Evolutionary conservation across 805 yeast genomes (phyloP).

Genomic region (Suhomyces kilbournensis): DNA sequence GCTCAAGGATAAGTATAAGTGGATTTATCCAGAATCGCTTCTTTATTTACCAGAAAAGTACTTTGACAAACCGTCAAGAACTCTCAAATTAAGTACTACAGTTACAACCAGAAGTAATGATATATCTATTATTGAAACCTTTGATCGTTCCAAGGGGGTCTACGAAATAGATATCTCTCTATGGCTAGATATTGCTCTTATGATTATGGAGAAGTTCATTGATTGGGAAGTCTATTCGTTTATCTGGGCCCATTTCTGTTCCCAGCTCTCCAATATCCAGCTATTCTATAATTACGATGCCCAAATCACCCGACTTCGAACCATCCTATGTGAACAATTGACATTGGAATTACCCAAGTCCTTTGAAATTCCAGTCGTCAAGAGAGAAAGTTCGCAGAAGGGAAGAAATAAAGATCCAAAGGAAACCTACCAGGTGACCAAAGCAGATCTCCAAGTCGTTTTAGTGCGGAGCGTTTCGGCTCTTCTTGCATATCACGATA

Average conservation of each 20-base stretch:
- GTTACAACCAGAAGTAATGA: background rate
- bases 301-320: slow-evolving; percentile 40
- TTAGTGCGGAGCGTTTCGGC: slow-evolving; percentile 61
- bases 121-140: too few relatives aligned
- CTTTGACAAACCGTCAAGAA: slow-evolving; percentile 40
- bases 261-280: slow-evolving; percentile 59
- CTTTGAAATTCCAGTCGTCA: slow-evolving; percentile 15
- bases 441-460: slow-evolving; percentile 65
- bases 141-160: background rate
- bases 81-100: slow-evolving; percentile 8
- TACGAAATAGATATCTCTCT: slow-evolving; percentile 21
- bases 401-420: background rate
- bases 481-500: slow-evolving; percentile 55
- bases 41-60: slow-evolving; percentile 45
- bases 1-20: slow-evolving; percentile 23
- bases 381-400: background rate
- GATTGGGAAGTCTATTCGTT: slow-evolving; percentile 74
- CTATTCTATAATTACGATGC: slow-evolving; percentile 47
- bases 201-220: slow-evolving; percentile 49
- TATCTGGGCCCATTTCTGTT: slow-evolving; percentile 63
- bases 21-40: slow-evolving; percentile 63
- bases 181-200: slow-evolving; percentile 52
- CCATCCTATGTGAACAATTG: slow-evolving; percentile 58
- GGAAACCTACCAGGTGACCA: slow-evolving; percentile 35
- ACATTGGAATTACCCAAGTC: slow-evolving; percentile 45